Base-by-base conservation (phyloP, 129 eudicot genomes). In the Centaurea solstitialis region DNA sequence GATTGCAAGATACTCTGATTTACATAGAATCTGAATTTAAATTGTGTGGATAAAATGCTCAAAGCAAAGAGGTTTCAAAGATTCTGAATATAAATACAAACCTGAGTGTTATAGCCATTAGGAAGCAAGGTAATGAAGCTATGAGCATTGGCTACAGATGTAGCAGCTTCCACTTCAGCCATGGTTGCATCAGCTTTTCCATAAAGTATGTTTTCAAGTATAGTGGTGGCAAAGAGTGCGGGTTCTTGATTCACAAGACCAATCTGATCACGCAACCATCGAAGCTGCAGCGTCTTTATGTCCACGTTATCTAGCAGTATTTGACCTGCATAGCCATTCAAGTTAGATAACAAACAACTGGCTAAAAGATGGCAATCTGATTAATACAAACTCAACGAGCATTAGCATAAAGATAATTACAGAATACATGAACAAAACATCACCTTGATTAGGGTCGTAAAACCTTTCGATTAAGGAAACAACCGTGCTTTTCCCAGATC, bases 161-260 rank as follows among this genome's bases (percentile, higher is more conserved):
- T 84, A 35, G 99, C 94, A 38, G 98, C 97, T 86, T 95, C 98
- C 43, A 95, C 98, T 66, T 95, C 93, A 35, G 84, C 91, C 86
- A 83, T 92, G 23, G 91, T 87, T 33, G 99, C 98, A 80, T 91
- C 97, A 1, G 94, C 87, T 87, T 95, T 93, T 74, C 97, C 99
- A 23, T 95, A 91, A 15, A 95, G 90, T 80, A 95, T 95, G 85
- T 95, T 95, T 77, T 95, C 99, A 59, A 95, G 97, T 57, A 95
- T 95, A 10, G 99, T 95, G 78, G 98, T 95, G 10, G 99, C 98
- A 77, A 95, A 95, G 20, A 95, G 94, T 74, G 99, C 98, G 5
- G 99, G 99, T 80, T 94, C 99, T 90, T 94, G 98, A 76, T 94
- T 94, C 80, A 94, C 98, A 59, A 94, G 89, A 65, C 98, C 98